phyloP scores from a whole-genome alignment of 371 early-diverging fungal species.

The Catenaria anguillulae region DNA sequence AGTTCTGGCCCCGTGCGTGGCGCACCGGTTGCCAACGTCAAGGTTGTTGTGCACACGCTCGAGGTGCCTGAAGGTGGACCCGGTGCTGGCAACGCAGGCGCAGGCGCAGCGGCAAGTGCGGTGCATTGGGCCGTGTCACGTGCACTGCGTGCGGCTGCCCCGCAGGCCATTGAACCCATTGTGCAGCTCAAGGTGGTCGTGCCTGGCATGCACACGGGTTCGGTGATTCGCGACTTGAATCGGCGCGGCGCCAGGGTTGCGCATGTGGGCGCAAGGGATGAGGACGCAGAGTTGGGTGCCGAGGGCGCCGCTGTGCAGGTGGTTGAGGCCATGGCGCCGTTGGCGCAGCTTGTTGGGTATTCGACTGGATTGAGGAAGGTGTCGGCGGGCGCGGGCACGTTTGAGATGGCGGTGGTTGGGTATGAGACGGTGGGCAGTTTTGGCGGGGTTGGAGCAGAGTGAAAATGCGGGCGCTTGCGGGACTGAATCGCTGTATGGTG shows the following conservation, averaged over 20 bases:
- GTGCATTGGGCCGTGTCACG: not conserved
- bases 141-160: not conserved
- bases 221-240: constrained; percentile 60
- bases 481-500: too few species aligned
- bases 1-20: not conserved
- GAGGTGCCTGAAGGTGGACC: too few species aligned
- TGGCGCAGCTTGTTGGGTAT: constrained; percentile 76
- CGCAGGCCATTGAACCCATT: constrained; percentile 54
- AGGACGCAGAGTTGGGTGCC: constrained; percentile 11
- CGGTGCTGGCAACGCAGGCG: not conserved
- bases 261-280: constrained; percentile 32
- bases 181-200: constrained; percentile 63
- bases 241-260: constrained; percentile 42
- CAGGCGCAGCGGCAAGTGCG: not conserved
- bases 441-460: too few species aligned
- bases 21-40: not conserved
- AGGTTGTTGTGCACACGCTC: not conserved
- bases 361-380: constrained; percentile 65
- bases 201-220: constrained; percentile 57
- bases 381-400: constrained; percentile 69
- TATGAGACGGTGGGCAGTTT: too few species aligned
- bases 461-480: too few species aligned
- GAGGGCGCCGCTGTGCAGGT: constrained; percentile 2
- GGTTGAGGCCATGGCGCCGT: constrained; percentile 49
- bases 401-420: constrained; percentile 70